Evolutionary conservation across 345 rosid species (phyloP).

Genomic region (Noccaea caerulescens): DNA sequence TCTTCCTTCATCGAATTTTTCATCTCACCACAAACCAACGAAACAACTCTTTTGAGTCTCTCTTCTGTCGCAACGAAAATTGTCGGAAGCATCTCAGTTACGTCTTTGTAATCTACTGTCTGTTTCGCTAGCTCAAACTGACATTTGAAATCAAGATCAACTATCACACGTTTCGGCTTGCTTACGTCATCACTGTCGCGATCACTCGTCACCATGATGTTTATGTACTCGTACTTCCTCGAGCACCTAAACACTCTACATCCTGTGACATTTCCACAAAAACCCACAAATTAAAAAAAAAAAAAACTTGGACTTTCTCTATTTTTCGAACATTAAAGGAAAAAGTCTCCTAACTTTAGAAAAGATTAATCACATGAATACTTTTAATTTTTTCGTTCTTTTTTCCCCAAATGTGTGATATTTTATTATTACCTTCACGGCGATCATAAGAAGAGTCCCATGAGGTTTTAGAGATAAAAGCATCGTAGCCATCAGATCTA

Average conservation of each 20-base stretch:
- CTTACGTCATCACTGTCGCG: constrained; percentile 21
- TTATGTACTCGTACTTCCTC: constrained; percentile 53
- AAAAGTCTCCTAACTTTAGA: background rate
- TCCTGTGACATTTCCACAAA: constrained; percentile 26
- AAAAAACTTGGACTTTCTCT: constrained; percentile 8
- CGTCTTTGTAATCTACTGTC: constrained; percentile 47
- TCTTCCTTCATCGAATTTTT: constrained; percentile 51
- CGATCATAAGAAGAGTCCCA: constrained; percentile 48
- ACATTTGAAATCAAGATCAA: constrained; percentile 59
- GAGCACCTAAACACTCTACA: constrained; percentile 45
- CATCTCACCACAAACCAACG: constrained; percentile 53
- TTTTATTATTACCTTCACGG: constrained; percentile 39
- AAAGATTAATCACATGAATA: background rate
- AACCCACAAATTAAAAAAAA: background rate
- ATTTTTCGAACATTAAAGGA: background rate
- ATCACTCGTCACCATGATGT: constrained; percentile 40
- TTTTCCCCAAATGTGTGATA: background rate
- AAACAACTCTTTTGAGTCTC: constrained; percentile 47
- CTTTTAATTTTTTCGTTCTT: background rate
- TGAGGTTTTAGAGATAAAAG: constrained; percentile 43
- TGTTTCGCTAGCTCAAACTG: constrained; percentile 62
- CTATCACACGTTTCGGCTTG: constrained; percentile 46
- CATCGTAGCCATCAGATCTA: constrained; percentile 44
- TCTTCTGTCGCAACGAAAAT: constrained; percentile 54
- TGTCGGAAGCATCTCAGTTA: constrained; percentile 43